Evolutionary conservation across 2,329 filamentous ascomycete species (phyloP).

Genomic region (Diaporthe vaccinii): DNA sequence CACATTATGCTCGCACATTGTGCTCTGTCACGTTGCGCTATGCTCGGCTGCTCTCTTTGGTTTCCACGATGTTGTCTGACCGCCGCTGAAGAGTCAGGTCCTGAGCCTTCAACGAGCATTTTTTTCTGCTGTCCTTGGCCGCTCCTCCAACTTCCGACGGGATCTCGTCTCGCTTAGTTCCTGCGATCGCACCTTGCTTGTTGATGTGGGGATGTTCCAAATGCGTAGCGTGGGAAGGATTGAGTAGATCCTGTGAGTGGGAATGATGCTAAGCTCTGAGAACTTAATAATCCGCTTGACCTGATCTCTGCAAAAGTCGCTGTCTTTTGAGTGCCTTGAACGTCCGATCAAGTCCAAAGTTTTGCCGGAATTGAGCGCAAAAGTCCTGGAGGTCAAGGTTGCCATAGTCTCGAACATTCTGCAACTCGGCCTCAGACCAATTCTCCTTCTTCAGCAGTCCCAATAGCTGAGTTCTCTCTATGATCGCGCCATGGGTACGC

Average conservation of each 20-base stretch:
- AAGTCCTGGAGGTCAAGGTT: not conserved
- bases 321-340: conserved; percentile 7
- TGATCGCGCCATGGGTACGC: not conserved
- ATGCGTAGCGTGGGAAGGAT: not conserved
- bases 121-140: not conserved
- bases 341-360: conserved; percentile 3
- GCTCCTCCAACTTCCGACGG: conserved; percentile 7
- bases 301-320: conserved; percentile 11
- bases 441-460: conserved; percentile 10
- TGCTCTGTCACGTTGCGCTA: not conserved
- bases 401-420: conserved; percentile 5
- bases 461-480: conserved; percentile 2
- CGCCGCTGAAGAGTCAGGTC: conserved; percentile 6
- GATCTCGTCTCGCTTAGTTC: conserved; percentile 14
- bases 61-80: conserved; percentile 14
- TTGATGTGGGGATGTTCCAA: not conserved
- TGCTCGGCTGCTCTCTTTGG: conserved; percentile 14
- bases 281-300: not conserved
- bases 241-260: conserved; percentile 9
- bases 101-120: not conserved
- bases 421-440: conserved; percentile 5
- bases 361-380: conserved; percentile 7
- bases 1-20: not conserved
- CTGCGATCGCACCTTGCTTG: conserved; percentile 2
- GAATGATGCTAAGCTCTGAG: not conserved